Evolutionary conservation across 495 filamentous ascomycete species (phyloP).

Genomic region (Neurospora sp.): DNA sequence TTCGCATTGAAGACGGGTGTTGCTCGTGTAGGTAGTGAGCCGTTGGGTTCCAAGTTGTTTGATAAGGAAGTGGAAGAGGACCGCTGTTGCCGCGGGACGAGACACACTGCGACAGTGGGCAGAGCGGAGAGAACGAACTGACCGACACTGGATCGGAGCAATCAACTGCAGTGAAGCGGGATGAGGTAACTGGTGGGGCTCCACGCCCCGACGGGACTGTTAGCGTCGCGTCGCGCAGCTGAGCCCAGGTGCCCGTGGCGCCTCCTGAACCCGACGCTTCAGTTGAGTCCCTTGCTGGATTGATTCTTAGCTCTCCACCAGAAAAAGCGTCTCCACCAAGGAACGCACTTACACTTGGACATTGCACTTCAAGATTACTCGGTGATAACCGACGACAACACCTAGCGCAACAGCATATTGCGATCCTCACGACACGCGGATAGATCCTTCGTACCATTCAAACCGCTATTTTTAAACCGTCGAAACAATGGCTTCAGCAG

Average conservation of each 20-base stretch:
- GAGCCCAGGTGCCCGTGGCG: background rate
- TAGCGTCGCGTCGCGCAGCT: background rate
- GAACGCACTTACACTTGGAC: background rate
- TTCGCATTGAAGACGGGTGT: background rate
- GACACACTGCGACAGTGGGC: background rate
- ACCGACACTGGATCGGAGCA: background rate
- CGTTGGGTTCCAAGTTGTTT: background rate
- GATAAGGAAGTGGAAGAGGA: background rate
- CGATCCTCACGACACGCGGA: background rate
- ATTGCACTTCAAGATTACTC: background rate
- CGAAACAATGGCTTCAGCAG: slow-evolving; percentile 27
- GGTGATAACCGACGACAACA: background rate
- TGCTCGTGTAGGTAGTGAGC: background rate
- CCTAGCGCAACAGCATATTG: background rate
- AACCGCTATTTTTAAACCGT: background rate
- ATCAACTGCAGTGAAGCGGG: background rate
- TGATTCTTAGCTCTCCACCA: background rate
- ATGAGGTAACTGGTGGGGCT: background rate
- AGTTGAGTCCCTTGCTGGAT: background rate
- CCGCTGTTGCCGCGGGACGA: background rate
- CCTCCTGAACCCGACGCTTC: background rate
- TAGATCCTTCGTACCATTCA: background rate
- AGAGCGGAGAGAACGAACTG: background rate
- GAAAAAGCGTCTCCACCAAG: background rate
- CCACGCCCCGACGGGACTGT: background rate